Conservation (phyloP, 306 rosid species). For the Vigna trinervia region DNA sequence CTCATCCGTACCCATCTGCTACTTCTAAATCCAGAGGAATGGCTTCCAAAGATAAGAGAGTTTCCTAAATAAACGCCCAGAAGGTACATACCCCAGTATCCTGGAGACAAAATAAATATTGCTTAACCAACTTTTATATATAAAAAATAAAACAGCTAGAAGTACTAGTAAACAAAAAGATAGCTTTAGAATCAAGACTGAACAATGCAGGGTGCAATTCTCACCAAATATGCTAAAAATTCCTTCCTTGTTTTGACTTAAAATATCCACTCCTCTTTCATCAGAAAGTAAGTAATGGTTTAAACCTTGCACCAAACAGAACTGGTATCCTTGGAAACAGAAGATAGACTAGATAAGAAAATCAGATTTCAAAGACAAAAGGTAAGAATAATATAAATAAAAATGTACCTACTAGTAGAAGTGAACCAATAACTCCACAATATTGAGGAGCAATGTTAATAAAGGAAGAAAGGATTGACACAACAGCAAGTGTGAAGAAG, state of each 20-base stretch:
- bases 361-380: slow-evolving; percentile 20
- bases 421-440: slow-evolving; percentile 75
- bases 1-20: slow-evolving; percentile 66
- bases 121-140: neutral
- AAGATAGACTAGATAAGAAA: slow-evolving; percentile 35
- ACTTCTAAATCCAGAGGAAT: slow-evolving; percentile 54
- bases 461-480: slow-evolving; percentile 74
- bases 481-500: slow-evolving; percentile 91
- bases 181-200: slow-evolving; percentile 24
- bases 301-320: slow-evolving; percentile 72
- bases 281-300: slow-evolving; percentile 71
- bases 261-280: slow-evolving; percentile 74
- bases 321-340: slow-evolving; percentile 69
- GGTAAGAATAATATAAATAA: slow-evolving; percentile 27
- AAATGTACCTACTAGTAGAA: slow-evolving; percentile 79
- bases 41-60: slow-evolving; percentile 65
- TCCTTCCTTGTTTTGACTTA: slow-evolving; percentile 98
- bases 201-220: slow-evolving; percentile 42
- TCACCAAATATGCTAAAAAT: slow-evolving; percentile 87
- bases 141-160: neutral
- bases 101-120: slow-evolving; percentile 48
- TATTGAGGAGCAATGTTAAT: slow-evolving; percentile 66
- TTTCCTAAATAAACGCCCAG: slow-evolving; percentile 82
- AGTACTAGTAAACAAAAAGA: slow-evolving; percentile 3
- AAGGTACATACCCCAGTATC: slow-evolving; percentile 96